These are phyloP conservation scores for Xanthoconium separans DNA, from an alignment of 1,284 basidiomycete genomes.

Conservation along the genomic window DNA sequence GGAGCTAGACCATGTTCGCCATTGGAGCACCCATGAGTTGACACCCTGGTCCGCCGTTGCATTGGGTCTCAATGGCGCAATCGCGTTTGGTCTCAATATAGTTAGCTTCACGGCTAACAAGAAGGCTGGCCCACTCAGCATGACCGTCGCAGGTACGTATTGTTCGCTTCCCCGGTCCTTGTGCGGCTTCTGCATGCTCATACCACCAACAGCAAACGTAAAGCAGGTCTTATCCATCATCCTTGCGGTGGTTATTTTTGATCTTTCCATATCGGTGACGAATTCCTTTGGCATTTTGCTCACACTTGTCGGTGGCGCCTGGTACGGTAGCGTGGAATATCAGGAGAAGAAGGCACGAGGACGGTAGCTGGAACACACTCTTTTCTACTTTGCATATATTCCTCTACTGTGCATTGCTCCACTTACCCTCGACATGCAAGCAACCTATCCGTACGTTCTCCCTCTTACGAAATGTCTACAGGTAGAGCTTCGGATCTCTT, in stretches of 20 bases:
- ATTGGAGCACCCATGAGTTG: slow-evolving; percentile 53
- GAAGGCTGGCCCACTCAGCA: slow-evolving; percentile 81
- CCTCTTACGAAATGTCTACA: background rate
- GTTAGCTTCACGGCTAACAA: slow-evolving; percentile 92
- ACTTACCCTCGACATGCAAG: background rate
- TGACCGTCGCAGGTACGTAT: slow-evolving; percentile 80
- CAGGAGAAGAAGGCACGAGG: slow-evolving; percentile 45
- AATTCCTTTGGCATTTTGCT: slow-evolving; percentile 81
- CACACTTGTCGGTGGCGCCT: slow-evolving; percentile 81
- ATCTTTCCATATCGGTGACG: slow-evolving; percentile 73
- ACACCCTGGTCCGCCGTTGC: slow-evolving; percentile 49
- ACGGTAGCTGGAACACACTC: slow-evolving; percentile 9
- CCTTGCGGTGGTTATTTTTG: slow-evolving; percentile 80
- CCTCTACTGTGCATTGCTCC: background rate
- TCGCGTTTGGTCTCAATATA: slow-evolving; percentile 90
- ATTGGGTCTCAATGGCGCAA: slow-evolving; percentile 73
- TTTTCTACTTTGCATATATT: background rate
- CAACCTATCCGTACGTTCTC: background rate
- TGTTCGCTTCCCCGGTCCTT: background rate
- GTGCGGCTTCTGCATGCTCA: slow-evolving; percentile 3
- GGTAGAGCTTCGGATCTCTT: background rate
- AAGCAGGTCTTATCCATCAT: slow-evolving; percentile 95
- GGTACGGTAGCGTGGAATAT: slow-evolving; percentile 78
- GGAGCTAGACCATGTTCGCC: slow-evolving; percentile 67
- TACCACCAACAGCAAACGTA: slow-evolving; percentile 63